Base-by-base conservation (phyloP, 106 monocot genomes). In the Phalaenopsis aphrodite region DNA sequence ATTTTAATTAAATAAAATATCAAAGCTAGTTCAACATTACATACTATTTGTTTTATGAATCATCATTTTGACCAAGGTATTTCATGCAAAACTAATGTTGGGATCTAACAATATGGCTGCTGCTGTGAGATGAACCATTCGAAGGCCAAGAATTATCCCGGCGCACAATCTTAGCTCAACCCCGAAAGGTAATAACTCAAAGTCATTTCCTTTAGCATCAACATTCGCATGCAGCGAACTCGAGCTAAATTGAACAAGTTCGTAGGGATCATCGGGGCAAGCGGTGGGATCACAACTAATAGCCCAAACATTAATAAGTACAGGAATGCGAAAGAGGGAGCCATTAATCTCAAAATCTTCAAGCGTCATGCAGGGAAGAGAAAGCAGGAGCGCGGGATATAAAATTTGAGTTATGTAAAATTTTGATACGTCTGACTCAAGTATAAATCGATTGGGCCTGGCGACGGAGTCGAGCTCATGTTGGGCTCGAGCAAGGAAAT, bases 231-330 rank as follows among this genome's bases (percentile, higher is more conserved):
- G 43, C 30, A 3, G 4, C 0, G 85, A 80, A 4, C 85, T 78
- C 0, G 85, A 75, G 9, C 85, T 66, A 55, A 88, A 88, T 48
- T 86, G 69, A 18, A 42, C 68, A 1, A 86, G 88, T 0, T 78
- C 45, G 2, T 83, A 56, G 15, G 88, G 85, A 46, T 69, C n/a
- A 9, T 86, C 67, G 23, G 74, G 37, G 86, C 88, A 88, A 5
- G 42, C 8, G 0, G 23, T 23, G 14, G 83, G 83, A 55, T 88
- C 85, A 0, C 83, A 81, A 5, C 78, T 74, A 4, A 88, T 88
- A 61, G 88, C 85, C 86, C 88, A 88, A 0, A 85, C n/a, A 37
- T 88, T 88, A n/a, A 85, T 74, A 0, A 88, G 43, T 46, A 88
- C 56, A 0, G 75, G 81, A 0, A 86, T 57, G 39, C 75, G 83